Evolutionary conservation across 768 basidiomycete species (phyloP).

Genomic region (Boletus fagicola): DNA sequence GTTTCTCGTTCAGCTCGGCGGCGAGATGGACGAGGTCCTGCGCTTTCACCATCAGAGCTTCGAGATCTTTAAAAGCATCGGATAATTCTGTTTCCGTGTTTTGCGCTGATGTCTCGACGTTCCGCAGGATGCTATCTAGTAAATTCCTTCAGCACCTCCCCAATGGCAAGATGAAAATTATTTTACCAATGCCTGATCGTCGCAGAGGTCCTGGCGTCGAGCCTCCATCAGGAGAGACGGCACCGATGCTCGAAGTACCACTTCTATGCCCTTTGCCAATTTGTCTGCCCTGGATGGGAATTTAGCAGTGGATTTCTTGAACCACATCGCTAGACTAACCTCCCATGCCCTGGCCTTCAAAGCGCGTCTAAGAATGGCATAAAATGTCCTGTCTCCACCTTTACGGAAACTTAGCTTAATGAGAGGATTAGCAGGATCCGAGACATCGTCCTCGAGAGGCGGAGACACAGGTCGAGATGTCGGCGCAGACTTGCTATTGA

Average conservation of each 20-base stretch:
- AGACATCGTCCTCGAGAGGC: constrained; percentile 25
- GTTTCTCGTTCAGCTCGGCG: constrained; percentile 79
- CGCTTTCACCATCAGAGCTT: constrained; percentile 87
- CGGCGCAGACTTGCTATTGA: constrained; percentile 57
- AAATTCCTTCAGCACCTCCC: constrained; percentile 6
- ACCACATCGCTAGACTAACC: constrained; percentile 33
- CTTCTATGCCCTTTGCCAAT: constrained; percentile 24
- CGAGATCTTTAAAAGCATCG: constrained; percentile 81
- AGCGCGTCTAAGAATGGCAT: constrained; percentile 69
- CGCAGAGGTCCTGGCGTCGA: constrained; percentile 19
- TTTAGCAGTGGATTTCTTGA: constrained; percentile 1
- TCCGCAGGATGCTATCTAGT: constrained; percentile 78
- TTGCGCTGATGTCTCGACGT: constrained; percentile 66
- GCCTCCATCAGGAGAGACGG: constrained; percentile 15
- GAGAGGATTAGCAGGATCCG: constrained; percentile 39
- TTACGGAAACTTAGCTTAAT: constrained; percentile 89
- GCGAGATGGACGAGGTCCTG: constrained; percentile 92
- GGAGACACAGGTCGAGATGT: constrained; percentile 63
- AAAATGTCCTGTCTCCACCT: constrained; percentile 85
- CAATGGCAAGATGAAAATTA: background rate
- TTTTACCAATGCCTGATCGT: constrained; percentile 31
- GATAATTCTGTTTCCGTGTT: constrained; percentile 63
- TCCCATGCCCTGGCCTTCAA: constrained; percentile 77
- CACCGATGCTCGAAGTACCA: constrained; percentile 23
- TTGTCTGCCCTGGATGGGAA: constrained; percentile 27